These are phyloP conservation scores for Aquilaria yunnanensis DNA, from an alignment of 345 rosid species.

Conservation along the genomic window DNA sequence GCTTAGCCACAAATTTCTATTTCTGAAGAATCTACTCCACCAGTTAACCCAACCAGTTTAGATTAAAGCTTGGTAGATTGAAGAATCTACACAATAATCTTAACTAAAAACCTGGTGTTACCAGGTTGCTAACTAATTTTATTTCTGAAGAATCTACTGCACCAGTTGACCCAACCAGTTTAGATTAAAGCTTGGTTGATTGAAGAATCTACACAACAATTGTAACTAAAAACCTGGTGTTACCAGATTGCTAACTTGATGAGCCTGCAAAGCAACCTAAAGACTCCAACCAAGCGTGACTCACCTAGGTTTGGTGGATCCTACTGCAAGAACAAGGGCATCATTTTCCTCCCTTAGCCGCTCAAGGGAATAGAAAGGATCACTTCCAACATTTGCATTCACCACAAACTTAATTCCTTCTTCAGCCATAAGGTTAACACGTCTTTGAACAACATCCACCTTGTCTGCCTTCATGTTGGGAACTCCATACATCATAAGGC, in stretches of 20 bases:
- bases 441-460: constrained; percentile 82
- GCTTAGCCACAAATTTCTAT: not conserved
- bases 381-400: constrained; percentile 83
- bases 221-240: too few species aligned
- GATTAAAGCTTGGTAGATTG: too few species aligned
- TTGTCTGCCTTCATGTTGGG: constrained; percentile 99
- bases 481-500: constrained; percentile 99
- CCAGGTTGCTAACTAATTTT: too few species aligned
- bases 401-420: constrained; percentile 91
- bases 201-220: too few species aligned
- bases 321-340: constrained; percentile 86
- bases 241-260: too few species aligned
- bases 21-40: not conserved
- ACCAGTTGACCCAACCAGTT: too few species aligned
- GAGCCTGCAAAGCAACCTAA: not conserved
- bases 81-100: too few species aligned
- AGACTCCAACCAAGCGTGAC: not conserved
- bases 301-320: constrained; percentile 96
- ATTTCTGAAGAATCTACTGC: too few species aligned
- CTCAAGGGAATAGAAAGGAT: constrained; percentile 67
- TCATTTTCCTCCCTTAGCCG: constrained; percentile 70
- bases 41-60: not conserved
- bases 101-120: too few species aligned
- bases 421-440: constrained; percentile 83
- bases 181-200: too few species aligned